Conservation (phyloP, 2,329 filamentous ascomycete species). For the Colletotrichum musae region DNA sequence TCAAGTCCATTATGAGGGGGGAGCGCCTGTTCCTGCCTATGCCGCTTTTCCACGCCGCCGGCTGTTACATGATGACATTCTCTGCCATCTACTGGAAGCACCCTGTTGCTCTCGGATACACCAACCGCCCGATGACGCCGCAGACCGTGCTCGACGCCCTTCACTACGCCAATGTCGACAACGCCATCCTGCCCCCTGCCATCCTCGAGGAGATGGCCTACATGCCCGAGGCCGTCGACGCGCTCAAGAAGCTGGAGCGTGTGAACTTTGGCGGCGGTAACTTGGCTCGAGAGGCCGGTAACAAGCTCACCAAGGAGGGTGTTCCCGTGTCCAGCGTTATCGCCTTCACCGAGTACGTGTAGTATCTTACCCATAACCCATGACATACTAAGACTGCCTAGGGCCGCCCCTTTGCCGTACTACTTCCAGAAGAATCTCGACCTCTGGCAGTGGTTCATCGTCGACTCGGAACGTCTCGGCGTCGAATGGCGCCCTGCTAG, state of each 20-base stretch:
- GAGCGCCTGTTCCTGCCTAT: slow-evolving; percentile 44
- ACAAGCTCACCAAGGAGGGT: slow-evolving; percentile 54
- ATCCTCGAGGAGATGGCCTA: slow-evolving; percentile 60
- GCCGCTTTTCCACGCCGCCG: slow-evolving; percentile 58
- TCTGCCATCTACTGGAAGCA: slow-evolving; percentile 50
- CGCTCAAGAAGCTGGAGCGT: slow-evolving; percentile 51
- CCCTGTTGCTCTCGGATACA: slow-evolving; percentile 48
- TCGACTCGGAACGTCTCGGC: slow-evolving; percentile 58
- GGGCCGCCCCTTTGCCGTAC: slow-evolving; percentile 53
- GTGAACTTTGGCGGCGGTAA: slow-evolving; percentile 57
- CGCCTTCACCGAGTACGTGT: slow-evolving; percentile 58
- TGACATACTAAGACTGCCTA: slow-evolving; percentile 38
- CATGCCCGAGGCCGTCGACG: slow-evolving; percentile 47
- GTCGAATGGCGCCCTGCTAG: slow-evolving; percentile 55
- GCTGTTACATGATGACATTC: slow-evolving; percentile 45
- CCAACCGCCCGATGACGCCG: slow-evolving; percentile 52
- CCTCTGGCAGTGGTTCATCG: slow-evolving; percentile 35
- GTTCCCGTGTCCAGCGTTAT: slow-evolving; percentile 55
- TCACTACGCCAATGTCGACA: slow-evolving; percentile 46
- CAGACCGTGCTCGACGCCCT: slow-evolving; percentile 52
- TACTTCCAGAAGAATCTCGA: slow-evolving; percentile 53
- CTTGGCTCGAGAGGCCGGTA: slow-evolving; percentile 54
- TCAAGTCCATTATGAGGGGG: slow-evolving; percentile 14
- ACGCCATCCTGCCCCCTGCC: slow-evolving; percentile 53
- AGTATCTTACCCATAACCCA: not conserved